phyloP scores from a whole-genome alignment of 164 flowering plant genomes.

The Paratinospora sagittata region DNA sequence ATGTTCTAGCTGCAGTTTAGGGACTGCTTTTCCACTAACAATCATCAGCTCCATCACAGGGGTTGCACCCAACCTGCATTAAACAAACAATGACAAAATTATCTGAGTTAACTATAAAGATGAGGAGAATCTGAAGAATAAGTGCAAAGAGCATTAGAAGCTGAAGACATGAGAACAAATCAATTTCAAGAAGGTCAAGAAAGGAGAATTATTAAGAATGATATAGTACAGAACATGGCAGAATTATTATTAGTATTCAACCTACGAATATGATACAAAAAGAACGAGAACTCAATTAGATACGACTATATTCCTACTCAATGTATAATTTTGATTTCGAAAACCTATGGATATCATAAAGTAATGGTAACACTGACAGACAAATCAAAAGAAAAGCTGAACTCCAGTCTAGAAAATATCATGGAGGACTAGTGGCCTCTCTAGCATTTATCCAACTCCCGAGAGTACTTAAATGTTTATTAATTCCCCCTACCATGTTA shows the following conservation, averaged over 20 bases:
- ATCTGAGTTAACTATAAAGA: neutral
- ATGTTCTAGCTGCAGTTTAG: slow-evolving; percentile 82
- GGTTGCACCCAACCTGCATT: slow-evolving; percentile 80
- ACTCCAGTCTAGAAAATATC: neutral
- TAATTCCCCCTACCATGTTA: too few relatives aligned
- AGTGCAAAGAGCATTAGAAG: neutral
- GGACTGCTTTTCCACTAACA: slow-evolving; percentile 81
- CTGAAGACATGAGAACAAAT: neutral
- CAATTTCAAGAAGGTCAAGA: neutral
- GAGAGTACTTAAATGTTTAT: too few relatives aligned
- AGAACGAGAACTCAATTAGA: neutral
- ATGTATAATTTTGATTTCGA: neutral
- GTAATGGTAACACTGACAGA: neutral
- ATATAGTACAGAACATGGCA: neutral
- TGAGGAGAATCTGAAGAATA: neutral
- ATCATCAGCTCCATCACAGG: slow-evolving; percentile 90
- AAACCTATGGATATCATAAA: neutral
- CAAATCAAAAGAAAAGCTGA: neutral
- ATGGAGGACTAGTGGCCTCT: neutral
- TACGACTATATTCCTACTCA: neutral
- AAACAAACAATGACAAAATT: neutral
- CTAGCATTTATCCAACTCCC: neutral
- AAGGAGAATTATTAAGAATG: neutral
- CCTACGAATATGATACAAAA: neutral
- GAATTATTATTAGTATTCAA: neutral